Evolutionary conservation across 768 basidiomycete species (phyloP), one percentile per base, ranked within the genome.

Genomic region (Pleurotus tuber-regium): DNA sequence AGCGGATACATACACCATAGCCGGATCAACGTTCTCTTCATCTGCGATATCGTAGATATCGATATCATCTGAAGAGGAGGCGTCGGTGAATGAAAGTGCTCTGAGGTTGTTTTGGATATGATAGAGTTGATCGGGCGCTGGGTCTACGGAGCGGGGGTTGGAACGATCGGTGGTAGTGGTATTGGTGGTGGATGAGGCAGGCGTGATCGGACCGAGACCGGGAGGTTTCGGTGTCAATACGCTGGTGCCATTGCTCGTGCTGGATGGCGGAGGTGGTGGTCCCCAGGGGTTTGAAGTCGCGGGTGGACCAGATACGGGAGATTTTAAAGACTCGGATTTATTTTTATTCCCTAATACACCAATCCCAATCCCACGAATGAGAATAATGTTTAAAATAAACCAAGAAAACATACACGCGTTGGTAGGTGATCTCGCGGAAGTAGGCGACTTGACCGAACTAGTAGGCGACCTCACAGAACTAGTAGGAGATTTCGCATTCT

Each of bases 351-450:
- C 40, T 23, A 12, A 7, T 19, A 39, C 7, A 39, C n/a, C n/a
- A n/a, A n/a, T n/a, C n/a, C n/a, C n/a, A n/a, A n/a, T n/a, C n/a
- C n/a, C n/a, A n/a, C n/a, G n/a, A n/a, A n/a, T n/a, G n/a, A n/a
- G n/a, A n/a, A n/a, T n/a, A n/a, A n/a, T n/a, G n/a, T n/a, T n/a
- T n/a, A n/a, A n/a, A n/a, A n/a, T n/a, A n/a, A n/a, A n/a, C n/a
- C n/a, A n/a, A 16, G 9, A 23, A 18, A 23, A 55, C 43, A 30
- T 39, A 51, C 51, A 47, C 10, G 54, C 43, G 46, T 52, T 52
- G 25, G 24, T 24, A 14, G 18, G 21, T 4, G 42, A 35, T 36
- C 31, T 44, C 1, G 5, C 2, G 1, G 24, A 25, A 10, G 16
- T 54, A 29, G 44, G 25, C 3, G 44, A 14, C 12, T 38, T 40